phyloP scores from a whole-genome alignment of 2,329 filamentous ascomycete genomes.

The Monosporascus sp. region DNA sequence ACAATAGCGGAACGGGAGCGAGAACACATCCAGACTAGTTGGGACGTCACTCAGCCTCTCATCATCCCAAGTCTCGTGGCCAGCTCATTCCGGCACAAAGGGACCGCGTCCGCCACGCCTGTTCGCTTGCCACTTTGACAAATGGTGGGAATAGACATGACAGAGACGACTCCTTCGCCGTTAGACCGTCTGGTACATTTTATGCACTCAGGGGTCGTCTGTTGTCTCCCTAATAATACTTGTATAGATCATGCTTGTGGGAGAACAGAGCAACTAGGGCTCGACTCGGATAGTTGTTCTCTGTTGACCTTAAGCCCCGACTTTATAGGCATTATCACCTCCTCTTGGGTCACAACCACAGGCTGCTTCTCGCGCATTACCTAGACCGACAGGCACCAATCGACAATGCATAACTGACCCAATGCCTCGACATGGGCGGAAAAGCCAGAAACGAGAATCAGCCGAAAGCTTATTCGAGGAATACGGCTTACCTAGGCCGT shows the following conservation, averaged over 20 bases:
- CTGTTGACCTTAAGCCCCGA: too few relatives aligned
- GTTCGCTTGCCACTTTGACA: slow-evolving; percentile 22
- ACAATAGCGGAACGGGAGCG: slow-evolving; percentile 17
- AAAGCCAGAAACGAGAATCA: slow-evolving; percentile 33
- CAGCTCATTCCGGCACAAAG: slow-evolving; percentile 17
- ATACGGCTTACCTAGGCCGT: slow-evolving; percentile 40
- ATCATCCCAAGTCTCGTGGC: slow-evolving; percentile 10
- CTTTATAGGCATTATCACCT: too few relatives aligned
- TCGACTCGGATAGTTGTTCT: too few relatives aligned
- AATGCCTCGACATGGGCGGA: slow-evolving; percentile 14
- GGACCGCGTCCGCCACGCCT: slow-evolving; percentile 17
- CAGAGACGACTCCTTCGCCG: slow-evolving; percentile 16
- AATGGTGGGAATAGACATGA: slow-evolving; percentile 18
- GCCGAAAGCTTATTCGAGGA: slow-evolving; percentile 44
- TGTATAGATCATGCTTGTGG: too few relatives aligned
- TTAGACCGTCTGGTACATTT: background rate
- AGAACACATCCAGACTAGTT: slow-evolving; percentile 23
- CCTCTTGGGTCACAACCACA: too few relatives aligned
- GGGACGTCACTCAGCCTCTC: slow-evolving; percentile 24
- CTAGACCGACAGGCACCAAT: background rate
- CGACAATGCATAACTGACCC: background rate
- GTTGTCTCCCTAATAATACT: too few relatives aligned
- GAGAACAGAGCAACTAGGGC: too few relatives aligned
- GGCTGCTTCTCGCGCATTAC: too few relatives aligned
- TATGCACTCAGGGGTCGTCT: too few relatives aligned